Percentiles rank a stretch among this genome's conserved stretches.
phyloP scores from a whole-genome alignment of 1,139 yeast species.

The Blastobotrys capitulatus region DNA sequence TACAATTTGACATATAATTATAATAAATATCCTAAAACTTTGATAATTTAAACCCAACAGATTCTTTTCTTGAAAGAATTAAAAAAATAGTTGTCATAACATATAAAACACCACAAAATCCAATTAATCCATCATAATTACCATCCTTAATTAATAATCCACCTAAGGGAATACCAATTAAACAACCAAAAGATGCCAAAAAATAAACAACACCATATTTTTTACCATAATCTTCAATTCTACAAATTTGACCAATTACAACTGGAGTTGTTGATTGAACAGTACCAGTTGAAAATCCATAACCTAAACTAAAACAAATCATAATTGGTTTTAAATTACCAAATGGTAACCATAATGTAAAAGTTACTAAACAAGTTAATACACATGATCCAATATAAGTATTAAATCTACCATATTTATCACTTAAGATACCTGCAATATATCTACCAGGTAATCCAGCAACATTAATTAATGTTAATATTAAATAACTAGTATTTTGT shows the following conservation, averaged over 20 bases:
- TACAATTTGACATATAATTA: too few relatives aligned
- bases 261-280: slow-evolving; percentile 45
- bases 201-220: slow-evolving; percentile 46
- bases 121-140: slow-evolving; percentile 36
- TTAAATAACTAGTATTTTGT: slow-evolving; percentile 46
- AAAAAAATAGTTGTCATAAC: slow-evolving; percentile 31
- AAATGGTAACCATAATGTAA: slow-evolving; percentile 51
- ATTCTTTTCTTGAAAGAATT: slow-evolving; percentile 32
- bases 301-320: slow-evolving; percentile 43
- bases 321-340: slow-evolving; percentile 38
- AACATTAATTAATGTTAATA: slow-evolving; percentile 49
- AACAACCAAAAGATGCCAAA: slow-evolving; percentile 40
- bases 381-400: slow-evolving; percentile 42
- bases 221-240: slow-evolving; percentile 45
- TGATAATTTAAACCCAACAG: slow-evolving; percentile 33
- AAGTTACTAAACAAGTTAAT: slow-evolving; percentile 35
- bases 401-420: slow-evolving; percentile 55
- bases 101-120: slow-evolving; percentile 37
- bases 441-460: slow-evolving; percentile 56
- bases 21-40: too few relatives aligned
- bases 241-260: slow-evolving; percentile 47
- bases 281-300: slow-evolving; percentile 50
- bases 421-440: slow-evolving; percentile 49
- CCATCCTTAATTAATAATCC: slow-evolving; percentile 42
- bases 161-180: slow-evolving; percentile 47